These are phyloP conservation scores for Myriosclerotinia curreyana DNA, from an alignment of 2,329 filamentous ascomycete species.

Conservation along the genomic window DNA sequence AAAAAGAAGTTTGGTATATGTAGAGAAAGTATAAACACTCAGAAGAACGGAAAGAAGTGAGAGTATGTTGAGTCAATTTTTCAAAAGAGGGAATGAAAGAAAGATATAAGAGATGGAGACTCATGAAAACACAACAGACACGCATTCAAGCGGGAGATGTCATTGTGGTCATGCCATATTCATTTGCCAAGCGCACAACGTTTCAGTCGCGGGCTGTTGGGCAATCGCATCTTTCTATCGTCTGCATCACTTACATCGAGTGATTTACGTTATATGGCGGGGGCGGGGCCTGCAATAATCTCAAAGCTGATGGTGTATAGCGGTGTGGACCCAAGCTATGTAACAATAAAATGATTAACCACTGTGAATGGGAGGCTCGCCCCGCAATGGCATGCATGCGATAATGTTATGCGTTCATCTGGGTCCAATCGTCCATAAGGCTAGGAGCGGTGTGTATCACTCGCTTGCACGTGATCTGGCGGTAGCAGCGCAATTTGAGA, in stretches of 20 bases:
- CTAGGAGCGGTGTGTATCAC: conserved; percentile 16
- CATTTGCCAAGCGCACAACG: conserved; percentile 4
- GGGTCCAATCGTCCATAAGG: conserved; percentile 3
- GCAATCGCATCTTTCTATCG: conserved; percentile 1
- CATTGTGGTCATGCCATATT: neutral
- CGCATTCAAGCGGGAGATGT: neutral
- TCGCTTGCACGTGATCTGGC: conserved; percentile 1
- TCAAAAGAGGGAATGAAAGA: neutral
- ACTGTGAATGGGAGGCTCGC: neutral
- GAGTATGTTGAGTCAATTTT: neutral
- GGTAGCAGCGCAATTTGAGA: neutral
- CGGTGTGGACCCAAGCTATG: conserved; percentile 20
- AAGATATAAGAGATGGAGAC: conserved; percentile 2
- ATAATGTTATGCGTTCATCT: conserved; percentile 13
- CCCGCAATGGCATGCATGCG: conserved; percentile 2
- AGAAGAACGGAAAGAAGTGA: neutral
- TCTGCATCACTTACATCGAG: neutral
- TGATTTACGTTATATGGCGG: neutral
- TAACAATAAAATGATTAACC: neutral
- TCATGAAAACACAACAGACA: neutral
- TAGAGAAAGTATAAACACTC: neutral
- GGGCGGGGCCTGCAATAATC: neutral
- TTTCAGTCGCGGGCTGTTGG: neutral
- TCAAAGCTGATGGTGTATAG: conserved; percentile 7
- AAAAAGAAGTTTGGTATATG: neutral